Base-by-base conservation (phyloP, 2,329 filamentous ascomycete species). In the Penicillium frequentans region DNA sequence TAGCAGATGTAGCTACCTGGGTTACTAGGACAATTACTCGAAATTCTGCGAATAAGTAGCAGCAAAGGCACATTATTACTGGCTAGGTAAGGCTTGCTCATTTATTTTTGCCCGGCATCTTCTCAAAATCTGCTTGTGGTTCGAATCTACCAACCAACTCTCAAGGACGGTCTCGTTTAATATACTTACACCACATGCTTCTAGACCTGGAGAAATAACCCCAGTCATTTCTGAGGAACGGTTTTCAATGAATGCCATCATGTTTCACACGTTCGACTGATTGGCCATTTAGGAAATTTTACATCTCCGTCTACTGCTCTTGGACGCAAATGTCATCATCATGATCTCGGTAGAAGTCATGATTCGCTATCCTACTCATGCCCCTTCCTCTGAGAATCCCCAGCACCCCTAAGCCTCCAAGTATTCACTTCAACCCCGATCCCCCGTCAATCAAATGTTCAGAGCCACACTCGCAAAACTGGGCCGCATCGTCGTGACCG, bases 401-500 rank as follows among this genome's bases (percentile, higher is more conserved):
- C 10, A 42, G 13, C 19, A 14, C 23, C 11, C 19, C 3, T 6
- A 6, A 9, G 13, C 10, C 11, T 42, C 4, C 5, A 42, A 5
- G 11, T 5, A 19, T 3, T 6, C 4, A 23, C 10, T 42, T 4
- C 39, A 42, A 14, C 1, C 10, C 10, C 39, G 3, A 42, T 21
- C 19, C 2, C 11, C 24, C 14, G 21, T 21, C 44, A 9, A n/a
- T 44, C 11, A 16, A 43, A 53, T 43, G 49, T 52, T 19, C n/a
- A 49, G 24, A 16, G 42, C 52, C 26, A 45, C 26, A 23, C 76
- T 44, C 76, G 85, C 14, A 62, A 78, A 58, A 82, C 80, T 65
- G 77, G 79, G 56, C 49, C 74, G 76, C 49, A 77, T 81, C 62
- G 77, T 84, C 47, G 80, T 84, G 61, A 84, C 82, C 0, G 83